phyloP scores from a whole-genome alignment of 73 alveolate genomes.

The Tetrahymena malaccensis region DNA sequence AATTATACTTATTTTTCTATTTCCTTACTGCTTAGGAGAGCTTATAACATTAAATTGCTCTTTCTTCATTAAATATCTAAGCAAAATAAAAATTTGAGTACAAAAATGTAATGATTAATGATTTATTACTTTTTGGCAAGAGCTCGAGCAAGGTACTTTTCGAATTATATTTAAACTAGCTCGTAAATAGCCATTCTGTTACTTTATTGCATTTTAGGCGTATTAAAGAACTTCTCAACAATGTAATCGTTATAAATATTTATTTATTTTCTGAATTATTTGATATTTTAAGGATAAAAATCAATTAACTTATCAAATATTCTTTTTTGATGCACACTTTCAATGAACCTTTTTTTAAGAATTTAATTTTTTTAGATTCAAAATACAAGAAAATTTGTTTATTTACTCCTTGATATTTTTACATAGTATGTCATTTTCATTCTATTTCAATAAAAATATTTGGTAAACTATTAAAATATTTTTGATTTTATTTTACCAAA shows the following conservation, averaged over 20 bases:
- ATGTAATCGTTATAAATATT: background rate
- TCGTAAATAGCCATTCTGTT: background rate
- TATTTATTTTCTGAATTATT: background rate
- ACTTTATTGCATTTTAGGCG: background rate
- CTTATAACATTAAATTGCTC: background rate
- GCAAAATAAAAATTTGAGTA: background rate
- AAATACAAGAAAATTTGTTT: background rate
- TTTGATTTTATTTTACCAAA: background rate
- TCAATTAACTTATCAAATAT: background rate
- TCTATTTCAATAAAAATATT: background rate
- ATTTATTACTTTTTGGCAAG: background rate
- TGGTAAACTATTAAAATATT: too few species aligned
- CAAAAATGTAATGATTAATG: background rate
- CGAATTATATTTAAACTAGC: background rate
- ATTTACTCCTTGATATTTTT: background rate
- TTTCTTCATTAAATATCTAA: background rate
- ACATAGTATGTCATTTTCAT: background rate
- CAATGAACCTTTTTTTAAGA: background rate
- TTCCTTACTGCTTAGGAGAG: background rate
- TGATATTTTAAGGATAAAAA: background rate
- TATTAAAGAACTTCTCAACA: background rate
- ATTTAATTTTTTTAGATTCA: background rate
- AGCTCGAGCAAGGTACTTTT: background rate
- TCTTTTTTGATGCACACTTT: background rate
- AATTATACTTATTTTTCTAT: background rate